A percentile compares a stretch with the other conserved stretches of the same genome.
These are phyloP conservation scores for Mycosarcoma maydis DNA, from an alignment of 1,284 basidiomycete genomes.

Conservation along the genomic window DNA sequence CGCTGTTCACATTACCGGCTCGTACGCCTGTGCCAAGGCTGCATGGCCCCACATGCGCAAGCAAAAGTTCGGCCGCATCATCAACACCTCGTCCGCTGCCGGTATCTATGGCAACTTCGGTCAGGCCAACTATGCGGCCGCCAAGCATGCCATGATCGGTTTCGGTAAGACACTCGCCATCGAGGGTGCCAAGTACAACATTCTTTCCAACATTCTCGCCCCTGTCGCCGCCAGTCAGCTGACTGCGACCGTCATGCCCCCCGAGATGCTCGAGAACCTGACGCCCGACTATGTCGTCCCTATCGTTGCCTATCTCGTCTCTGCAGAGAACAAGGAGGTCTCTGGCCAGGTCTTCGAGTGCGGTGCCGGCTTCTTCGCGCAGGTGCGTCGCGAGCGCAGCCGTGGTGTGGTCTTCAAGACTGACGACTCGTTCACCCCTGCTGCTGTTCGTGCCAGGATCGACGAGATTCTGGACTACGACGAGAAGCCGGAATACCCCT, in stretches of 20 bases:
- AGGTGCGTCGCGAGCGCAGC: constrained; percentile 92
- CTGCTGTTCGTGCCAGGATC: constrained; percentile 73
- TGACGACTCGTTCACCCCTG: constrained; percentile 89
- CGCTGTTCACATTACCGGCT: constrained; percentile 92
- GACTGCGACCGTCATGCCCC: constrained; percentile 94
- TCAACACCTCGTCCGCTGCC: constrained; percentile 67
- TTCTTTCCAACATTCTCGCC: constrained; percentile 85
- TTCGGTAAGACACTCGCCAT: constrained; percentile 85
- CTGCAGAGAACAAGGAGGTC: constrained; percentile 71
- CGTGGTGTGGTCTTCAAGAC: constrained; percentile 87
- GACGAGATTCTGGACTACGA: constrained; percentile 82
- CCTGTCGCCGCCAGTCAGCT: constrained; percentile 93
- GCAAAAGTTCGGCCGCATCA: constrained; percentile 73
- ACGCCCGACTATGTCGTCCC: constrained; percentile 95
- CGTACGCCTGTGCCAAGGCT: constrained; percentile 93
- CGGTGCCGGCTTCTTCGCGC: constrained; percentile 91
- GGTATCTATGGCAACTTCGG: constrained; percentile 85
- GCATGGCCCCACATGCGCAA: constrained; percentile 94
- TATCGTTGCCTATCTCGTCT: constrained; percentile 70
- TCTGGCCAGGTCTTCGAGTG: constrained; percentile 91
- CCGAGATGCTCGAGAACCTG: constrained; percentile 91
- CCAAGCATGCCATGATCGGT: constrained; percentile 69
- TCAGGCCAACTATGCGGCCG: constrained; percentile 81
- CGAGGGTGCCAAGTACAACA: constrained; percentile 92
- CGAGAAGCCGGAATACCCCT: constrained; percentile 77